Percentiles rank a stretch among this genome's conserved stretches.
phyloP scores from a whole-genome alignment of 1,284 basidiomycete genomes.

The Malassezia globosa region DNA sequence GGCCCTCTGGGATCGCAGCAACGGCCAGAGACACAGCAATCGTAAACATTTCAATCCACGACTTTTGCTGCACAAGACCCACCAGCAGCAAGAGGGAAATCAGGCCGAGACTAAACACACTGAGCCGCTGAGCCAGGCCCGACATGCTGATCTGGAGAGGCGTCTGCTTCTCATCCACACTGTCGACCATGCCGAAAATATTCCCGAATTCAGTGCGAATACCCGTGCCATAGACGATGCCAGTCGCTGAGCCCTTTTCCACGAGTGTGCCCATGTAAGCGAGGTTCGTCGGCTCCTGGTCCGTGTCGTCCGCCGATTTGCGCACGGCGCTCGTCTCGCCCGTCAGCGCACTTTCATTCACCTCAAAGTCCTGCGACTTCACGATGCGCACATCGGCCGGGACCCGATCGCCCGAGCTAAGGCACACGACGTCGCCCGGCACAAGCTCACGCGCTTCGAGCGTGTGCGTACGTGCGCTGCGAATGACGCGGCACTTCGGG shows the following conservation, averaged over 20 bases:
- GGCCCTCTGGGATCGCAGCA: slow-evolving; percentile 89
- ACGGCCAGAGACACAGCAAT: slow-evolving; percentile 95
- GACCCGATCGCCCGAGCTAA: slow-evolving; percentile 76
- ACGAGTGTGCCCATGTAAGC: slow-evolving; percentile 96
- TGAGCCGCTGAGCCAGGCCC: slow-evolving; percentile 83
- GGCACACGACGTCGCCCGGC: slow-evolving; percentile 81
- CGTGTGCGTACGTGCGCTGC: slow-evolving; percentile 54
- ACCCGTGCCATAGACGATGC: slow-evolving; percentile 82
- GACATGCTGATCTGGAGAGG: slow-evolving; percentile 92
- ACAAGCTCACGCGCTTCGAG: slow-evolving; percentile 86
- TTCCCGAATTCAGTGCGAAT: slow-evolving; percentile 84
- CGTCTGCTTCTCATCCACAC: slow-evolving; percentile 84
- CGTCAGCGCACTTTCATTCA: slow-evolving; percentile 88
- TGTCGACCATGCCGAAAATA: slow-evolving; percentile 96
- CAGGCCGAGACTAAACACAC: slow-evolving; percentile 75
- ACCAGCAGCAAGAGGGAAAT: slow-evolving; percentile 88
- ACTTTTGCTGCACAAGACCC: slow-evolving; percentile 71
- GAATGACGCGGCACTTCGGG: slow-evolving; percentile 81
- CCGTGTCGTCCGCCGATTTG: slow-evolving; percentile 52
- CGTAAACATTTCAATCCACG: slow-evolving; percentile 96
- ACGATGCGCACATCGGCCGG: slow-evolving; percentile 82
- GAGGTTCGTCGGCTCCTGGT: slow-evolving; percentile 72
- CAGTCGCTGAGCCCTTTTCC: slow-evolving; percentile 73
- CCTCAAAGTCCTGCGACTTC: slow-evolving; percentile 68
- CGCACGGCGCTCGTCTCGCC: slow-evolving; percentile 75